A percentile compares a stretch with the other conserved stretches of the same genome.
These are phyloP conservation scores for Kazachstania martiniae DNA, from an alignment of 805 yeast species.

Conservation along the genomic window DNA sequence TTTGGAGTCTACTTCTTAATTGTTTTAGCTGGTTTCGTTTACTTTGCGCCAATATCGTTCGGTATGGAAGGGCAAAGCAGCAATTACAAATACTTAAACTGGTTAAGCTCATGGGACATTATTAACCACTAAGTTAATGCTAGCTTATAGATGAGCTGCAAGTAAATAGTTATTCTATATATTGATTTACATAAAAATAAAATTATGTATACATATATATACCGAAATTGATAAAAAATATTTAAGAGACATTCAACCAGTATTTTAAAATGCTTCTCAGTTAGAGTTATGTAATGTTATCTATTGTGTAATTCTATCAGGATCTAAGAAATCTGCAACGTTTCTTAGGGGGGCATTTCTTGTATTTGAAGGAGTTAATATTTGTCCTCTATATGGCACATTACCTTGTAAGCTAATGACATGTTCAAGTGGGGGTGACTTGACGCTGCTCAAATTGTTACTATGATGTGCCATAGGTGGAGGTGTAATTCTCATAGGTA, in stretches of 20 bases:
- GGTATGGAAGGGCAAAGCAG: constrained; percentile 49
- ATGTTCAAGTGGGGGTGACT: constrained; percentile 19
- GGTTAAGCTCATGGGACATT: constrained; percentile 40
- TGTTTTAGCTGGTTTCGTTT: constrained; percentile 45
- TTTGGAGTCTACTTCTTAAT: constrained; percentile 33
- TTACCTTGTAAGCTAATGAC: constrained; percentile 26
- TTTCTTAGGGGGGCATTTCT: constrained; percentile 16
- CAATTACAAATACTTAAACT: constrained; percentile 35
- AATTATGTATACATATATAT: background rate
- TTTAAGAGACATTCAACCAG: too few species aligned
- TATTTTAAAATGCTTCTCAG: background rate
- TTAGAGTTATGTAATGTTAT: background rate
- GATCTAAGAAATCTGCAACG: constrained; percentile 20
- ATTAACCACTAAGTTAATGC: too few species aligned
- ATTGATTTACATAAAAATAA: background rate
- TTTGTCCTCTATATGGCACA: constrained; percentile 15
- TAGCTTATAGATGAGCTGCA: too few species aligned
- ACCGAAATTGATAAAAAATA: background rate
- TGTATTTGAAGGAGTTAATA: constrained; percentile 26
- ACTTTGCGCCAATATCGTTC: constrained; percentile 51
- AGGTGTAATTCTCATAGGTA: constrained; percentile 10
- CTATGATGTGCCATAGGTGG: constrained; percentile 22
- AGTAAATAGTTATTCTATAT: background rate
- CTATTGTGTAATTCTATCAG: constrained; percentile 27
- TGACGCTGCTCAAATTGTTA: constrained; percentile 8